A percentile compares a stretch with the other conserved stretches of the same genome.
Evolutionary conservation across 768 basidiomycete genomes (phyloP).

Genomic region (Trametes maxima): DNA sequence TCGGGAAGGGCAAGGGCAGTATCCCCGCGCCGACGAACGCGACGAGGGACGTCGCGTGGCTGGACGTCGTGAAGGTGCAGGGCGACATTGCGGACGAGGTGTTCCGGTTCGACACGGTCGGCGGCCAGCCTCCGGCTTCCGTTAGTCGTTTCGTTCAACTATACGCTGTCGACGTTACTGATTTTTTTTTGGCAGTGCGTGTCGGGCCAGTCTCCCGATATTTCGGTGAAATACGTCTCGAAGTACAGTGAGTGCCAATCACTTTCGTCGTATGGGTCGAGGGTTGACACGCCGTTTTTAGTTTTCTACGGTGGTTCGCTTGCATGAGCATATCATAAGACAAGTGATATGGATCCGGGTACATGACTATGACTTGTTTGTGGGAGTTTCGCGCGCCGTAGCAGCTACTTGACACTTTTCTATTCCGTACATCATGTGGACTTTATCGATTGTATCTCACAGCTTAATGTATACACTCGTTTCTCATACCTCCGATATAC

Average conservation of each 20-base stretch:
- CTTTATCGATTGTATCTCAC: not conserved
- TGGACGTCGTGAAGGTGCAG: constrained; percentile 32
- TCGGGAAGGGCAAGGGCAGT: constrained; percentile 30
- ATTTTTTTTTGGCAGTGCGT: constrained; percentile 20
- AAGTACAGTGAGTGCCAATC: constrained; percentile 25
- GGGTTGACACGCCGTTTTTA: not conserved
- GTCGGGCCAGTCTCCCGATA: constrained; percentile 26
- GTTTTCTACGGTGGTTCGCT: constrained; percentile 27
- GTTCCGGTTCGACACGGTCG: constrained; percentile 34
- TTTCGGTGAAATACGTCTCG: constrained; percentile 31
- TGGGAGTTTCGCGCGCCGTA: not conserved
- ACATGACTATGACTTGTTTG: too few relatives aligned
- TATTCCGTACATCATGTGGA: not conserved
- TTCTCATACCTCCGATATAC: not conserved
- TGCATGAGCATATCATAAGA: not conserved
- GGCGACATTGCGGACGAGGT: constrained; percentile 33
- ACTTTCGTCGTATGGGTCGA: not conserved
- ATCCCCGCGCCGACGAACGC: constrained; percentile 32
- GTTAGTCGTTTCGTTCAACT: constrained; percentile 18
- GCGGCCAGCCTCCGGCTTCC: constrained; percentile 37
- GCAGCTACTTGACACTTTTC: not conserved
- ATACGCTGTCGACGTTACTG: not conserved
- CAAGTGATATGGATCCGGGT: not conserved
- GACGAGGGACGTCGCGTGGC: constrained; percentile 40
- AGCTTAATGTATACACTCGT: not conserved